Base-by-base conservation (phyloP, 139 green algal species). In the Pleodorina starrii region DNA sequence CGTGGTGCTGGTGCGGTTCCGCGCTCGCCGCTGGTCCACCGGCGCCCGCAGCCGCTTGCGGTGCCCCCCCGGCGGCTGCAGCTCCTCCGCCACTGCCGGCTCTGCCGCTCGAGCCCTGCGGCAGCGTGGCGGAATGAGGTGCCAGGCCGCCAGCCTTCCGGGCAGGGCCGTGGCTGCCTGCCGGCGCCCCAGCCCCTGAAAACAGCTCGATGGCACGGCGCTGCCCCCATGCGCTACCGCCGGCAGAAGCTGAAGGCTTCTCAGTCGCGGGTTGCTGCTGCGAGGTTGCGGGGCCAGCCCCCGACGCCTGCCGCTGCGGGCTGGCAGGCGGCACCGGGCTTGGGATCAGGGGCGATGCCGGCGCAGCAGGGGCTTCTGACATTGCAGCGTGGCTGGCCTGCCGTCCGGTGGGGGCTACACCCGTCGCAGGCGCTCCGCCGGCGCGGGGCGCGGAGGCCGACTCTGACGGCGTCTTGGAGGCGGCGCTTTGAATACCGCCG, bases 151-250 rank as follows among this genome's bases (percentile, higher is more conserved):
- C 35, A 11, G 63, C 63, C 21, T 73, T 73, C 63, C 63, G 63
- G 35, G 35, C 21, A 38, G 63, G 16, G 11, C 27, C 63, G 5
- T 73, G 63, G 63, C 63, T 35, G 29, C 27, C 27, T 40, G 63
- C 14, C 63, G 63, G 2, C 48, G 12, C 48, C 9, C 35, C 54
- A 6, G 25, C 12, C 1, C 16, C 29, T 40, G 46, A 17, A 27
- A 85, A 85, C 2, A 85, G 50, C 7, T 51, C 38, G 11, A 54
- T 85, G 4, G 78, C 78, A 11, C 51, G 54, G 38, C 48, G 50
- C 50, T 84, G 50, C 76, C 57, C 71, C 76, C 76, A 84, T 29
- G 44, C 66, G 17, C 35, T 80, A 19, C 40, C 63, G 35, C 82
- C 43, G 2, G 73, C 29, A 2, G 29, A 27, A 17, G 27, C 63